phyloP scores from a whole-genome alignment of 2,329 filamentous ascomycete genomes.

The Fusarium sublunatum region DNA sequence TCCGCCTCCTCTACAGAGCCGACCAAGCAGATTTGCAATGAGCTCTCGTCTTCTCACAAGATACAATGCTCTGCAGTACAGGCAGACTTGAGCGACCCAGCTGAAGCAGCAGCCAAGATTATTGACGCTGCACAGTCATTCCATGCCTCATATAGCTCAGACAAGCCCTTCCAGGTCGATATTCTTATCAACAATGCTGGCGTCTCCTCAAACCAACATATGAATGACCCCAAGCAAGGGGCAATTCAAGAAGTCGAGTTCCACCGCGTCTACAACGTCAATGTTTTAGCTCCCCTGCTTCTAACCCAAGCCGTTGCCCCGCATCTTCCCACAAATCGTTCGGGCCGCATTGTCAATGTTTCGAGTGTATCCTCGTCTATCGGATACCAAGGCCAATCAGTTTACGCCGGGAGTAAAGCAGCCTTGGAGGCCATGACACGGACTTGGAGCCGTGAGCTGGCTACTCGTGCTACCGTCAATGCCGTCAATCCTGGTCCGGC shows the following conservation, averaged over 20 bases:
- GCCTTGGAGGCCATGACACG: conserved; percentile 70
- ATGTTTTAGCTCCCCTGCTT: conserved; percentile 83
- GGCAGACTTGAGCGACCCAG: conserved; percentile 46
- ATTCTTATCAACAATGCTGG: conserved; percentile 92
- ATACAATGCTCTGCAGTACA: conserved; percentile 46
- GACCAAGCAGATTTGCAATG: conserved; percentile 59
- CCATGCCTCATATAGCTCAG: conserved; percentile 41
- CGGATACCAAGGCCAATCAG: conserved; percentile 65
- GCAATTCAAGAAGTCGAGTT: conserved; percentile 73
- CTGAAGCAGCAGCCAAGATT: conserved; percentile 44
- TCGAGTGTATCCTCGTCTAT: conserved; percentile 65
- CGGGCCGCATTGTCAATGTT: conserved; percentile 67
- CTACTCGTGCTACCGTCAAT: conserved; percentile 65
- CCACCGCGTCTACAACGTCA: conserved; percentile 78
- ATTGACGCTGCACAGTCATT: conserved; percentile 47
- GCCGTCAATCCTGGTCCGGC: conserved; percentile 68
- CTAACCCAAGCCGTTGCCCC: conserved; percentile 78
- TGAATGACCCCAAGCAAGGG: conserved; percentile 64
- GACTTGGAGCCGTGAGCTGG: conserved; percentile 68
- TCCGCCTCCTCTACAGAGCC: conserved; percentile 63
- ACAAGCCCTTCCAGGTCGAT: conserved; percentile 65
- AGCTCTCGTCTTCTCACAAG: conserved; percentile 59
- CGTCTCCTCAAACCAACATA: conserved; percentile 70
- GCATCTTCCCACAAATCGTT: conserved; percentile 75
- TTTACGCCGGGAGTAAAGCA: conserved; percentile 69